These are phyloP conservation scores for Basidioascus undulatus DNA, from an alignment of 768 basidiomycete genomes.

Conservation along the genomic window DNA sequence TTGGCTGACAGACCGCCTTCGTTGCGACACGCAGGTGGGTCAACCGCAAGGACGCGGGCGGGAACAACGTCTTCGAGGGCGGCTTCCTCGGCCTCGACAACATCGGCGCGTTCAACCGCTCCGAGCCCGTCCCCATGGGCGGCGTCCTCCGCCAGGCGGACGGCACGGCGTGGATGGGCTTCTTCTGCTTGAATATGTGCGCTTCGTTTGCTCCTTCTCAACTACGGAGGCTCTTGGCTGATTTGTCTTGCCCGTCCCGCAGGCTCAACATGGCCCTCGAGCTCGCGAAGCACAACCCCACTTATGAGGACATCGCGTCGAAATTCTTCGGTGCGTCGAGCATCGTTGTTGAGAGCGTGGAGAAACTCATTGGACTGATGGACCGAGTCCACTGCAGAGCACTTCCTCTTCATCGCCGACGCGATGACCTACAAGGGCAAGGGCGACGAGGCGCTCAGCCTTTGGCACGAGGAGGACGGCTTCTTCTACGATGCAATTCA, in stretches of 20 bases:
- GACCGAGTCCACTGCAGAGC: constrained; percentile 25
- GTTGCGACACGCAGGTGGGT: constrained; percentile 47
- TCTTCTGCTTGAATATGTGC: constrained; percentile 89
- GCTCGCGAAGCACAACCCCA: constrained; percentile 85
- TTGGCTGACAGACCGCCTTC: neutral
- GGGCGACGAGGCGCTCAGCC: constrained; percentile 41
- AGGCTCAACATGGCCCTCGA: constrained; percentile 95
- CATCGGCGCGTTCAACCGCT: constrained; percentile 92
- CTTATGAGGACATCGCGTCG: constrained; percentile 96
- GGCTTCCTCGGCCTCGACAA: constrained; percentile 96
- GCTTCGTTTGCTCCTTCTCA: constrained; percentile 11
- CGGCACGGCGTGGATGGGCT: constrained; percentile 99
- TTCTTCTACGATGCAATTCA: constrained; percentile 97
- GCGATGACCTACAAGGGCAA: constrained; percentile 76
- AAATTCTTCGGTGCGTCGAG: constrained; percentile 46
- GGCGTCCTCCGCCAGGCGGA: constrained; percentile 87
- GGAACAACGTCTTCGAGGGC: constrained; percentile 92
- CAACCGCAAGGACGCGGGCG: constrained; percentile 84
- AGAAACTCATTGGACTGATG: constrained; percentile 1
- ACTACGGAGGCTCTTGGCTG: too few relatives aligned
- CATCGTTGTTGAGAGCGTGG: neutral
- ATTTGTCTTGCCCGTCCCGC: constrained; percentile 1
- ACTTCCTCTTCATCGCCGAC: constrained; percentile 95
- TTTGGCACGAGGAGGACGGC: constrained; percentile 93
- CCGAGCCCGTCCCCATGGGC: constrained; percentile 85